Evolutionary conservation across 225 moss, liverwort and hornwort genomes (phyloP).

Genomic region (Bryum argenteum): DNA sequence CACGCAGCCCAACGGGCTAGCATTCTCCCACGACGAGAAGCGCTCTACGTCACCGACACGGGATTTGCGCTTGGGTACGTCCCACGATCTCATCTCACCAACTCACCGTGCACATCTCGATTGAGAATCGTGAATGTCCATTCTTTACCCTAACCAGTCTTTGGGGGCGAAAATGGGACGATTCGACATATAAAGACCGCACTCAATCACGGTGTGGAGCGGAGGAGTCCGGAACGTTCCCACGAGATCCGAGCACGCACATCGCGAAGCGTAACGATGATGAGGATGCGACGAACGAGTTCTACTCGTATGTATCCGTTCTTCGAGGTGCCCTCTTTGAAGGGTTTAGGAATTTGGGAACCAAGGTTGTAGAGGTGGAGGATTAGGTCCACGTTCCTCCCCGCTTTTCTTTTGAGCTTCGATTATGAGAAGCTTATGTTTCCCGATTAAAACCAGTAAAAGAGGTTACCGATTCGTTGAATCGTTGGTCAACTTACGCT

Average conservation of each 20-base stretch:
- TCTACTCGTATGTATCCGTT: constrained; percentile 48
- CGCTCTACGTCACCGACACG: background rate
- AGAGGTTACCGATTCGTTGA: background rate
- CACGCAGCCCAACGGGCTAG: background rate
- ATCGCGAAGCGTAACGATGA: constrained; percentile 57
- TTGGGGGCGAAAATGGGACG: too few species aligned
- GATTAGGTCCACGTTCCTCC: constrained; percentile 31
- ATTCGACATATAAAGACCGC: too few species aligned
- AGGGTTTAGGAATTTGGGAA: constrained; percentile 48
- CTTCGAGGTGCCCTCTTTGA: constrained; percentile 47
- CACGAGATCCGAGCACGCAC: constrained; percentile 49
- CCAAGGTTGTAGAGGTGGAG: constrained; percentile 53
- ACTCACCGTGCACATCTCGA: too few species aligned
- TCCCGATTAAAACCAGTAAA: background rate
- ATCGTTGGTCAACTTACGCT: background rate
- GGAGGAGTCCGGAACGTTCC: constrained; percentile 52
- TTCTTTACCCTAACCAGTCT: too few species aligned
- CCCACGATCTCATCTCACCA: too few species aligned
- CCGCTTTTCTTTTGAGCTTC: constrained; percentile 18
- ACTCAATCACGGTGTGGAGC: too few species aligned
- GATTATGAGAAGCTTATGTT: constrained; percentile 15
- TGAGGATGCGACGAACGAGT: constrained; percentile 51
- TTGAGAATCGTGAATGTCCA: too few species aligned
- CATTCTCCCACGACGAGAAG: background rate
- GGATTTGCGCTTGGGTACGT: background rate